A percentile compares a stretch with the other conserved stretches of the same genome.
These are phyloP conservation scores for Mixia osmundae DNA, from an alignment of 1,284 basidiomycete genomes.

Conservation along the genomic window DNA sequence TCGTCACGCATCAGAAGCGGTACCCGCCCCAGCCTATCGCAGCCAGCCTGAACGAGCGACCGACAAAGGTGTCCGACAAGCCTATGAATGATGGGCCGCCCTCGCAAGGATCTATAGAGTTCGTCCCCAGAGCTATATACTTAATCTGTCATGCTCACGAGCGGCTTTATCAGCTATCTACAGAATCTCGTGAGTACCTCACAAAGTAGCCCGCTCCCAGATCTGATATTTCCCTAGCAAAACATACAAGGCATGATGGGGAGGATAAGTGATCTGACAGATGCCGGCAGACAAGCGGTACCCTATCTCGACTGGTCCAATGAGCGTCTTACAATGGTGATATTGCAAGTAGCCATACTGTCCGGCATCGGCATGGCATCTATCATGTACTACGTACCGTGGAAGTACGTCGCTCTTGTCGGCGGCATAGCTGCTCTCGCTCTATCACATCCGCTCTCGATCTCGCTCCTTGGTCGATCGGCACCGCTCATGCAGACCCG, in stretches of 20 bases:
- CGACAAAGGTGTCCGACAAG: slow-evolving; percentile 1
- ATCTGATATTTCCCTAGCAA: slow-evolving; percentile 6
- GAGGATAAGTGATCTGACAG: slow-evolving; percentile 13
- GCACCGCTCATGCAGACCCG: too few relatives aligned
- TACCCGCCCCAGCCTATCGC: slow-evolving; percentile 2
- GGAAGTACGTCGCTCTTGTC: slow-evolving; percentile 12
- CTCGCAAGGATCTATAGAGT: slow-evolving; percentile 14
- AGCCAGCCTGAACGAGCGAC: slow-evolving; percentile 3
- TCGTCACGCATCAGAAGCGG: slow-evolving; percentile 9
- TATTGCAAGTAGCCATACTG: slow-evolving; percentile 12
- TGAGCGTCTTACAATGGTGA: slow-evolving; percentile 10
- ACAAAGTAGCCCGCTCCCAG: not conserved
- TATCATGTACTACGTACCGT: slow-evolving; percentile 7
- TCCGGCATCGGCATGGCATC: slow-evolving; percentile 5
- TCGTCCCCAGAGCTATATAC: not conserved
- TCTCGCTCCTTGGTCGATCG: slow-evolving; percentile 4
- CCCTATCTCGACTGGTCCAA: slow-evolving; percentile 16
- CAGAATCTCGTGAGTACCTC: slow-evolving; percentile 12
- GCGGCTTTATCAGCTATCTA: slow-evolving; percentile 9
- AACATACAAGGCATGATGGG: slow-evolving; percentile 20
- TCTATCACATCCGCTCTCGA: slow-evolving; percentile 11
- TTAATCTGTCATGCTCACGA: not conserved
- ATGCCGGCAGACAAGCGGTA: slow-evolving; percentile 11
- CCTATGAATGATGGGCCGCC: slow-evolving; percentile 6
- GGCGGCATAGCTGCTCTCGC: slow-evolving; percentile 11